phyloP scores from a whole-genome alignment of 1,284 basidiomycete species.

The Anthracocystis walkeri region DNA sequence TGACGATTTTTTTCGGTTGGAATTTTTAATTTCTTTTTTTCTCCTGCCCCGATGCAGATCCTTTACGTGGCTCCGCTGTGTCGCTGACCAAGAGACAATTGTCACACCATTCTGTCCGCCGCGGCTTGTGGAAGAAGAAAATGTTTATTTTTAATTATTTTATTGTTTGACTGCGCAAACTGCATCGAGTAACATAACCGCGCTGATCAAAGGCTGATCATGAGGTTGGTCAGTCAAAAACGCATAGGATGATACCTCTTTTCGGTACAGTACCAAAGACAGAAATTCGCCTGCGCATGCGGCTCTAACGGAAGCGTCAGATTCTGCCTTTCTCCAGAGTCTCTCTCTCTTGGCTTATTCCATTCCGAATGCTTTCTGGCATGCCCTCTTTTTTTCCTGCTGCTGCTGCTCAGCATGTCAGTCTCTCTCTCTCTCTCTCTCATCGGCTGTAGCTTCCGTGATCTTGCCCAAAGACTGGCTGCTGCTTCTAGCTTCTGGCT shows the following conservation, averaged over 20 bases:
- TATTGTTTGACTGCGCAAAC: too few species aligned
- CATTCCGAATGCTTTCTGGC: not conserved
- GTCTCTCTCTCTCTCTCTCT: too few species aligned
- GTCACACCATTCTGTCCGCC: not conserved
- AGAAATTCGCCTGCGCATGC: not conserved
- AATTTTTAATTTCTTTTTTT: not conserved
- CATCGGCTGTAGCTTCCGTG: too few species aligned
- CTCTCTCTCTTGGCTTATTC: slow-evolving; percentile 1
- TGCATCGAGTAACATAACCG: too few species aligned
- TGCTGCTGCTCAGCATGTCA: slow-evolving; percentile 22
- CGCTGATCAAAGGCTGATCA: too few species aligned
- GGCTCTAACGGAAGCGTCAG: slow-evolving; percentile 8
- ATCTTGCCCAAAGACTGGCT: too few species aligned
- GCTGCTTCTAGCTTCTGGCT: too few species aligned
- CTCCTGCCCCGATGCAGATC: slow-evolving; percentile 11
- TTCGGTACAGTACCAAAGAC: too few species aligned
- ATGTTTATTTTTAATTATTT: too few species aligned
- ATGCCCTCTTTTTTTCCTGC: not conserved
- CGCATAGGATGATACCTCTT: too few species aligned
- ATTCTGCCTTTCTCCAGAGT: not conserved
- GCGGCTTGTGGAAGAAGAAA: too few species aligned
- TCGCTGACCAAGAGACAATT: not conserved
- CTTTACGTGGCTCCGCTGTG: not conserved
- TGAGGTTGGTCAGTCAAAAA: too few species aligned
- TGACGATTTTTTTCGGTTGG: slow-evolving; percentile 1